Conservation (phyloP, 805 yeast genomes). For the Kazachstania psychrophila region DNA sequence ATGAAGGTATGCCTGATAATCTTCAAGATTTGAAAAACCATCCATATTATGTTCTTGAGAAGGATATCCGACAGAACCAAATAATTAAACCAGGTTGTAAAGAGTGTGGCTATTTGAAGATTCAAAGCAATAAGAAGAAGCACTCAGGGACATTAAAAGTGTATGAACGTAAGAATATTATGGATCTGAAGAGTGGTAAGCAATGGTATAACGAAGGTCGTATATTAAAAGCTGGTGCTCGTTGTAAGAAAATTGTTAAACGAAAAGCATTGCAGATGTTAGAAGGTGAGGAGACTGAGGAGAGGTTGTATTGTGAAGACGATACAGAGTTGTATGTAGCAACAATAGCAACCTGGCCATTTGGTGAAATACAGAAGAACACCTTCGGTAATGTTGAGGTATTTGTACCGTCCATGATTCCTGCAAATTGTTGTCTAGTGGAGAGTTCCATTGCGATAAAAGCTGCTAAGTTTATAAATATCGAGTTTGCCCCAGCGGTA, state of each 20-base stretch:
- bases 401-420: conserved; percentile 72
- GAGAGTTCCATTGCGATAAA: conserved; percentile 44
- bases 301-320: conserved; percentile 61
- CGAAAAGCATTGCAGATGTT: conserved; percentile 32
- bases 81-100: conserved; percentile 53
- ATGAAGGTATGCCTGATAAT: conserved; percentile 83
- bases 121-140: conserved; percentile 35
- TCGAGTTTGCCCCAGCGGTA: conserved; percentile 83
- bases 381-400: conserved; percentile 79
- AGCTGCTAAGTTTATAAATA: conserved; percentile 62
- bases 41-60: conserved; percentile 74
- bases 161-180: conserved; percentile 58
- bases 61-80: conserved; percentile 65
- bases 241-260: conserved; percentile 43
- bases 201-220: conserved; percentile 86
- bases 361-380: conserved; percentile 62
- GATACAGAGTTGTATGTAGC: conserved; percentile 71
- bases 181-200: conserved; percentile 56
- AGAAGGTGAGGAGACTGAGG: conserved; percentile 48
- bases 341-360: conserved; percentile 44
- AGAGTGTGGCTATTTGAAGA: conserved; percentile 60
- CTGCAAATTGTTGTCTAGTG: conserved; percentile 63
- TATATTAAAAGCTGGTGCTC: conserved; percentile 57
- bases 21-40: conserved; percentile 78
- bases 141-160: conserved; percentile 48